Conservation (phyloP, 345 rosid genomes). For the Syzygium grande region DNA sequence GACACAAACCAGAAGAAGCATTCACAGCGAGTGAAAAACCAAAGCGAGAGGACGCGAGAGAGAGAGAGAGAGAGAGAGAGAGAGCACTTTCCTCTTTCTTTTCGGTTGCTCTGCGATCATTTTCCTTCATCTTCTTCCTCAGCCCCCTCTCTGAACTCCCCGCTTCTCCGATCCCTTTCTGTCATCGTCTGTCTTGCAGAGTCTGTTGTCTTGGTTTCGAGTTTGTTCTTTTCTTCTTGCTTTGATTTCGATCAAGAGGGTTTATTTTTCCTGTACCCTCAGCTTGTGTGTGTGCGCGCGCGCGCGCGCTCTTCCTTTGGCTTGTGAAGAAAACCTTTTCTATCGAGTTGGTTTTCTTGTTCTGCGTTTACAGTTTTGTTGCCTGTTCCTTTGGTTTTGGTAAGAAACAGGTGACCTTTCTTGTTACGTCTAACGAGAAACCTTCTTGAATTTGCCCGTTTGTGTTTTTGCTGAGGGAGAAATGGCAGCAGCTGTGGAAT, state of each 20-base stretch:
- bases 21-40: not conserved
- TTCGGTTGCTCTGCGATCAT: not conserved
- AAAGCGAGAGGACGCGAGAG: not conserved
- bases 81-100: not conserved
- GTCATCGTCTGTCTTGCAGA: not conserved
- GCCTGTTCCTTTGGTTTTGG: not conserved
- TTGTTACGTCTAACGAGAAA: not conserved
- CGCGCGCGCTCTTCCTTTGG: not conserved
- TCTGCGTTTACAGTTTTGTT: not conserved
- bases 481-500: not conserved
- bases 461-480: not conserved
- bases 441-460: not conserved
- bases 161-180: not conserved
- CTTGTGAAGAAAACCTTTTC: not conserved
- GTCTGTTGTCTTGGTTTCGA: not conserved
- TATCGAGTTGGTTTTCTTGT: not conserved
- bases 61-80: not conserved
- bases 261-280: not conserved
- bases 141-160: not conserved
- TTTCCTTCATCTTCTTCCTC: not conserved
- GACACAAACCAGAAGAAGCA: not conserved
- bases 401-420: not conserved
- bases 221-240: not conserved
- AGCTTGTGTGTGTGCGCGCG: not conserved
- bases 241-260: not conserved